Evolutionary conservation across 1,284 basidiomycete species (phyloP), one percentile per base, ranked within the genome.

Genomic region (Ganoderma lucidum): DNA sequence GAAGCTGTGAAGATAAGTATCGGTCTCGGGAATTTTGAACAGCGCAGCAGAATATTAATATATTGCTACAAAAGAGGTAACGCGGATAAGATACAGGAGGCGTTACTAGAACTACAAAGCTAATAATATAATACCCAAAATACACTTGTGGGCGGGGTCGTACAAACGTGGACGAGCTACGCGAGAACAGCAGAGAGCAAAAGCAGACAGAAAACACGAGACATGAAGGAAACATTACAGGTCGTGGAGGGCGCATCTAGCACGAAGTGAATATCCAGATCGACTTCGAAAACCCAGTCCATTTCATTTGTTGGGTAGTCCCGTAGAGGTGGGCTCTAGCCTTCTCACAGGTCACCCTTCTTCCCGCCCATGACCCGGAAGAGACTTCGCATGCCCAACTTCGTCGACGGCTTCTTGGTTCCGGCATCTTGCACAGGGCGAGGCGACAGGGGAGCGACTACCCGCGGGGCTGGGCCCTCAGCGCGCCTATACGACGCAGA

Each of bases 321-420:
- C 6, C 58, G 60, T 14, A 58, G 10, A 35, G 6, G 19, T 6
- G 19, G 8, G 2, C 12, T 3, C 55, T 35, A 23, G 23, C 32
- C 39, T 30, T 2, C 30, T 63, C 62, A 74, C 8, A 70, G 17
- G 37, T 72, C 73, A 17, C 67, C 55, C 67, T 73, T 73, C 71
- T 71, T 73, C 32, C 70, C 68, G 32, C 73, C 73, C 71, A 74
- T 73, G 23, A 68, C 71, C 37, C 73, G 71, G 39, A 74, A 56
- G 19, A 74, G 71, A 35, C 71, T 68, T 14, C 73, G 70, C 53
- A 74, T 70, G 63, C 67, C 68, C 55, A 72, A 45, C 23, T 70
- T 71, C 42, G 30, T 39, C 35, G 48, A 6, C 35, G 62, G 2
- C 71, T 71, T 74, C 70, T 74, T 74, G 66, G 53, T 58, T 53